Evolutionary conservation across 1,139 yeast species (phyloP).

Genomic region (Zygosaccharomyces sapae): DNA sequence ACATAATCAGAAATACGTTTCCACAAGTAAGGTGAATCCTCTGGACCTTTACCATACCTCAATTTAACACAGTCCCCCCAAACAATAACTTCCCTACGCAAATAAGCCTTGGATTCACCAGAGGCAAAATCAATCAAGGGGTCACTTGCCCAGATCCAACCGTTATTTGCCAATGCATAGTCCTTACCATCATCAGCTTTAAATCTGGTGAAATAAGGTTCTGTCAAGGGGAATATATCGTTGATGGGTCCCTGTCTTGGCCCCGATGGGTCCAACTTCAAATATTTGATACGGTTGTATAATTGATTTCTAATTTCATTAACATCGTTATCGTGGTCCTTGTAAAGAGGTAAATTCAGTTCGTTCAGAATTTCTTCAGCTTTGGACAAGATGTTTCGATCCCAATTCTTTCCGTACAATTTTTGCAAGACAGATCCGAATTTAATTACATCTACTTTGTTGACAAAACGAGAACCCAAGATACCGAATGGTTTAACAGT

Average conservation of each 20-base stretch:
- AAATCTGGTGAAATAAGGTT: conserved; percentile 82
- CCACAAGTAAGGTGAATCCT: conserved; percentile 90
- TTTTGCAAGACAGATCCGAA: conserved; percentile 48
- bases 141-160: conserved; percentile 98
- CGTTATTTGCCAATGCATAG: conserved; percentile 84
- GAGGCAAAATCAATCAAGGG: conserved; percentile 94
- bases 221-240: conserved; percentile 59
- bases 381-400: conserved; percentile 39
- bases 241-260: conserved; percentile 71
- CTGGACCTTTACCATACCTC: conserved; percentile 70
- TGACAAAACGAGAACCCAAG: conserved; percentile 48
- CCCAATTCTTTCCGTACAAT: conserved; percentile 34
- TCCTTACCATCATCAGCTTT: conserved; percentile 48
- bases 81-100: conserved; percentile 87
- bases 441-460: conserved; percentile 48
- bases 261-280: conserved; percentile 74
- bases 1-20: conserved; percentile 79
- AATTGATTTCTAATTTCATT: conserved; percentile 62
- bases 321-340: conserved; percentile 68
- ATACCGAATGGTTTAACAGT: conserved; percentile 41
- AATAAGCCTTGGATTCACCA: conserved; percentile 66
- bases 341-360: conserved; percentile 68
- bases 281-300: conserved; percentile 67
- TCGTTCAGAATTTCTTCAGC: conserved; percentile 64
- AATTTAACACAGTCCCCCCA: conserved; percentile 98